Conservation (phyloP, 805 yeast species). For the Zygoascus biomembranicola region DNA sequence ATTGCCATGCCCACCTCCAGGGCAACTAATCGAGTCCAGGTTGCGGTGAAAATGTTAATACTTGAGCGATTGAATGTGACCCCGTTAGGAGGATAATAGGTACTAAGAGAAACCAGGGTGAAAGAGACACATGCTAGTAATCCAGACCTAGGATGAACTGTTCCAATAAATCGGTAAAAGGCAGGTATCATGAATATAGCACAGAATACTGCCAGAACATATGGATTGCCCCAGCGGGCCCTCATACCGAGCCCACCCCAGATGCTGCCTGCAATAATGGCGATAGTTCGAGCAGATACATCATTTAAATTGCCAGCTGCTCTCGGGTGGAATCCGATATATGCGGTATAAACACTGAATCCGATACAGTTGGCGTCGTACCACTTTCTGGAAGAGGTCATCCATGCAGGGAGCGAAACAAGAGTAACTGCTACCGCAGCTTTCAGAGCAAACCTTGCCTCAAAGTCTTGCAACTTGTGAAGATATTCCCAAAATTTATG, state of each 20-base stretch:
- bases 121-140: conserved; percentile 34
- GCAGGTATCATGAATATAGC: conserved; percentile 30
- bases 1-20: conserved; percentile 33
- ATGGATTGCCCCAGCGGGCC: conserved; percentile 32
- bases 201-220: conserved; percentile 35
- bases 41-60: conserved; percentile 24
- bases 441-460: conserved; percentile 39
- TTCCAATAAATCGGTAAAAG: conserved; percentile 30
- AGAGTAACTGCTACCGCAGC: conserved; percentile 31
- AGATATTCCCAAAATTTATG: conserved; percentile 34
- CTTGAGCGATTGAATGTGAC: neutral
- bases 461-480: conserved; percentile 29
- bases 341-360: conserved; percentile 36
- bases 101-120: conserved; percentile 33
- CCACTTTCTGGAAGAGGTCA: conserved; percentile 35
- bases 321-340: conserved; percentile 35
- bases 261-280: conserved; percentile 35
- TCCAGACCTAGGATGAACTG: conserved; percentile 37
- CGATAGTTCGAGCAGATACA: conserved; percentile 26
- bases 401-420: conserved; percentile 38
- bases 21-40: conserved; percentile 36
- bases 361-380: conserved; percentile 35
- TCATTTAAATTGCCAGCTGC: conserved; percentile 24
- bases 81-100: conserved; percentile 8
- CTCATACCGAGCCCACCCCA: conserved; percentile 43